Evolutionary conservation across 2,329 filamentous ascomycete genomes (phyloP).

Genomic region (Aspergillus ruber): DNA sequence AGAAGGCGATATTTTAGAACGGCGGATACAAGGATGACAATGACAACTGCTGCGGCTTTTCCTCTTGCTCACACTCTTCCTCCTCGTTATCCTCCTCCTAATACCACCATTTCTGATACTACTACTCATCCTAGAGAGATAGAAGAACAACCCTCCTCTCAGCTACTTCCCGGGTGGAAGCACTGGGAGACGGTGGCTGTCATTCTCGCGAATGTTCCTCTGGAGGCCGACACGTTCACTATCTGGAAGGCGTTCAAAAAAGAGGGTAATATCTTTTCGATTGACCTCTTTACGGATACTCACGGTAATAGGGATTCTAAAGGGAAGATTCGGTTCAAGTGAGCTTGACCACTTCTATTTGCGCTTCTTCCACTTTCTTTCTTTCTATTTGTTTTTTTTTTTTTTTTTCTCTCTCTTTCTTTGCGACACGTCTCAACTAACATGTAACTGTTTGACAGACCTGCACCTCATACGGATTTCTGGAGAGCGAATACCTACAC

Average conservation of each 20-base stretch:
- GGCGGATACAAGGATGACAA: too few relatives aligned
- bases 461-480: conserved; percentile 48
- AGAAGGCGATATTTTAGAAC: too few relatives aligned
- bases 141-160: background rate
- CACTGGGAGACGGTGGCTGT: conserved; percentile 34
- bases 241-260: conserved; percentile 49
- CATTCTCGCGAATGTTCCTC: conserved; percentile 30
- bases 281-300: conserved; percentile 50
- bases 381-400: background rate
- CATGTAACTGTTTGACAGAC: conserved; percentile 24
- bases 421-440: too few relatives aligned
- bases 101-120: background rate
- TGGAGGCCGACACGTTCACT: conserved; percentile 26
- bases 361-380: background rate
- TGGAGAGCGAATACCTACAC: conserved; percentile 37
- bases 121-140: background rate
- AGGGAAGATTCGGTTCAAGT: conserved; percentile 52
- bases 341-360: conserved; percentile 3
- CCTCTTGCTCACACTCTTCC: too few relatives aligned
- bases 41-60: too few relatives aligned
- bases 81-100: background rate
- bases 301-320: conserved; percentile 33
- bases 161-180: conserved; percentile 27
- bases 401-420: background rate
- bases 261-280: conserved; percentile 49